phyloP scores from a whole-genome alignment of 1,284 basidiomycete species.

The Omphalotus olearius region DNA sequence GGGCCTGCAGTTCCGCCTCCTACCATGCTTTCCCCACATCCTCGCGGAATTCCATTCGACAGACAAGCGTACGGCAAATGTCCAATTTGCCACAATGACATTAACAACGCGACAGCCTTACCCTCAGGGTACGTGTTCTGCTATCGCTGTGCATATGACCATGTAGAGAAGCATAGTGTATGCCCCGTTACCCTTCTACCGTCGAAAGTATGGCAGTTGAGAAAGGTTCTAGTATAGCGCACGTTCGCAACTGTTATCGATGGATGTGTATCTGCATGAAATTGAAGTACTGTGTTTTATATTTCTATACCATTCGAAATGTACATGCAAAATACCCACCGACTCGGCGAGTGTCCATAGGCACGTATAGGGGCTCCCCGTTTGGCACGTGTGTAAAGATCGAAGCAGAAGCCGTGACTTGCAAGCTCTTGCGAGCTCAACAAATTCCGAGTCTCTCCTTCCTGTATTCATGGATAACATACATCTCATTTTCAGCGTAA shows the following conservation, averaged over 20 bases:
- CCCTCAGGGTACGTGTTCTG: constrained; percentile 96
- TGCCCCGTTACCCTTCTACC: constrained; percentile 88
- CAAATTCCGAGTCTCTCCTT: not conserved
- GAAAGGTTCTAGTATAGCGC: constrained; percentile 80
- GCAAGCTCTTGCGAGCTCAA: not conserved
- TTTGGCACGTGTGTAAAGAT: too few species aligned
- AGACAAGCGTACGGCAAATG: constrained; percentile 73
- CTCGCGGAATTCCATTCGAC: constrained; percentile 57
- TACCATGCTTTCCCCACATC: constrained; percentile 67
- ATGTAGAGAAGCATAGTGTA: constrained; percentile 72
- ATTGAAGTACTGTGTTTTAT: not conserved
- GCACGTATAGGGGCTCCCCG: not conserved
- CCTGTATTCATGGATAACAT: constrained; percentile 11
- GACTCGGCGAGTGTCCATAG: not conserved
- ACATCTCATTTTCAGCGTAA: constrained; percentile 4
- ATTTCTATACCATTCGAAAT: not conserved
- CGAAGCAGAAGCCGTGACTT: not conserved
- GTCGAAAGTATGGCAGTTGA: constrained; percentile 74
- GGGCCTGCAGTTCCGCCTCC: constrained; percentile 75
- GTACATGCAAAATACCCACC: not conserved
- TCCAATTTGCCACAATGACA: constrained; percentile 72
- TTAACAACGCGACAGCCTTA: constrained; percentile 88
- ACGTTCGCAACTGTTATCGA: constrained; percentile 37
- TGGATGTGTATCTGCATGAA: constrained; percentile 10
- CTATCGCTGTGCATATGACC: constrained; percentile 87